phyloP scores from a whole-genome alignment of 164 flowering plant species.

The Vitis labrusca region DNA sequence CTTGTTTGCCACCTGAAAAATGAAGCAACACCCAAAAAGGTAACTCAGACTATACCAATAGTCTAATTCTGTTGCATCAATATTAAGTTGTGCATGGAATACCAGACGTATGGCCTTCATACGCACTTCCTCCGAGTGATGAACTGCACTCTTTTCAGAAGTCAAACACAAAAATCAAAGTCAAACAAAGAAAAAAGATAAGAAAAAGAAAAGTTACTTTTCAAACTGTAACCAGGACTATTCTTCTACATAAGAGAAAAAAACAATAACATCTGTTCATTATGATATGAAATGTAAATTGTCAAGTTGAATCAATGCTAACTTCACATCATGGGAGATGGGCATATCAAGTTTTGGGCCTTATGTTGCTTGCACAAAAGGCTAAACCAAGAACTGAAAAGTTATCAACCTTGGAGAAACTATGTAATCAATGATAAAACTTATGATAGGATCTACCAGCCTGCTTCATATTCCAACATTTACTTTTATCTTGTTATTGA shows the following conservation, averaged over 20 bases:
- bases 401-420: too few species aligned
- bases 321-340: too few species aligned
- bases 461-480: neutral
- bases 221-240: neutral
- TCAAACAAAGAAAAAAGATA: conserved; percentile 11
- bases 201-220: neutral
- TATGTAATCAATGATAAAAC: too few species aligned
- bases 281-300: too few species aligned
- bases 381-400: too few species aligned
- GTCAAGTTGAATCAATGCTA: too few species aligned
- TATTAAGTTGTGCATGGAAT: conserved; percentile 19
- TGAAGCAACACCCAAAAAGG: conserved; percentile 6
- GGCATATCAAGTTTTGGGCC: too few species aligned
- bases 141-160: conserved; percentile 77
- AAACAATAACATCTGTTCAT: neutral
- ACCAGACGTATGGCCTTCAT: conserved; percentile 99
- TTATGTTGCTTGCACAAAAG: too few species aligned
- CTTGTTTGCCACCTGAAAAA: conserved; percentile 88
- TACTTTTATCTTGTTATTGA: neutral
- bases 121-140: conserved; percentile 88
- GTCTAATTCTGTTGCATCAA: neutral
- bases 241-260: neutral
- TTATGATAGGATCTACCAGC: too few species aligned
- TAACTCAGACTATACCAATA: neutral
- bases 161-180: conserved; percentile 11